Evolutionary conservation across 176 grass and related monocot species (phyloP), one percentile per base, ranked within the genome.

Genomic region (Avena eriantha): DNA sequence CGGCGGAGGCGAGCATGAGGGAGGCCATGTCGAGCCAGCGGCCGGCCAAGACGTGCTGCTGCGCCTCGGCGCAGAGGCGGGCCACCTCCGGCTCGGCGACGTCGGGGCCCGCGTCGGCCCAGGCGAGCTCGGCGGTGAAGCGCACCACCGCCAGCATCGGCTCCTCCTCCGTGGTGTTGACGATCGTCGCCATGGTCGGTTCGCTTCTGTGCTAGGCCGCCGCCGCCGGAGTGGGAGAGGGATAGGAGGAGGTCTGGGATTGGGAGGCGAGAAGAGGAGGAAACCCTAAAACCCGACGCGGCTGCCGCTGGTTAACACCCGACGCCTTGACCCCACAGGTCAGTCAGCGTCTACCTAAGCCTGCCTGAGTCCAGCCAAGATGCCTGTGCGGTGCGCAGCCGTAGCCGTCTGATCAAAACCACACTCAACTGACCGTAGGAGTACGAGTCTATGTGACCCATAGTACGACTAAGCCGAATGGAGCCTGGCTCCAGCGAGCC

Each of bases 161-260:
- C 83, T 99, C 94, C 87, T 99, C 97, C 89, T 96, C 97, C 14
- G 90, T 93, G 11, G 94, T 99, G 73, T 91, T 82, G 35, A 96
- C 90, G 64, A 98, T 87, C 31, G 94, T 94, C 69, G 94, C 87
- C 97, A 96, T 98, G 73, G 48, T 10, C 73, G 73, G 34, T 7
- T 17, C 15, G 77, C 9, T 59, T 66, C 73, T 23, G 60, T 22
- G 49, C 70, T 46, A 33, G 55, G 86, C 39, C 22, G 90, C 53
- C 50, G 77, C 46, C 82, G 73, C 69, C 89, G 82, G 86, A 88
- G 82, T 71, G 29, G 63, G 33, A 29, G 36, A 77, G 63, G 6
- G 56, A 53, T 22, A 63, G 15, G 54, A 15, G 41, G 23, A 6
- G 9, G 15, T 10, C 18, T 13, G 54, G 51, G 54, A 56, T 56